These are phyloP conservation scores for Macaranga tanarius DNA, from an alignment of 441 rosid species.

Conservation along the genomic window DNA sequence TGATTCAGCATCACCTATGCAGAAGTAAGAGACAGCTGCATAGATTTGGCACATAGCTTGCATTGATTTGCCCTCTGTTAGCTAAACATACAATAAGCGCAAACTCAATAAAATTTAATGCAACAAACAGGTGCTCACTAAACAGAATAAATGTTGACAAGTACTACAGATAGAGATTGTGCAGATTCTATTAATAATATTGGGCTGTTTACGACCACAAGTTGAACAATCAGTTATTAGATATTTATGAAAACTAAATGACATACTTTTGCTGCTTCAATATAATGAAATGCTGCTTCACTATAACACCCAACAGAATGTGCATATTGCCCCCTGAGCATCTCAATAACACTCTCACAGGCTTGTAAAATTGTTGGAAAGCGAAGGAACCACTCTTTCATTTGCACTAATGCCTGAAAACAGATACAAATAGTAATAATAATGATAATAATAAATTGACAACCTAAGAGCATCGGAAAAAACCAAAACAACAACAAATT, in stretches of 20 bases:
- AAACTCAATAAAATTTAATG: not conserved
- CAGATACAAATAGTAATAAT: conserved; percentile 8
- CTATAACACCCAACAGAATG: conserved; percentile 90
- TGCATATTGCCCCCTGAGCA: conserved; percentile 99
- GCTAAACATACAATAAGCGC: conserved; percentile 40
- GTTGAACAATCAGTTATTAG: not conserved
- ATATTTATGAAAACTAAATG: conserved; percentile 1
- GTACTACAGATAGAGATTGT: conserved; percentile 7
- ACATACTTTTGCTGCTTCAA: conserved; percentile 83
- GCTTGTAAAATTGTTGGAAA: conserved; percentile 94
- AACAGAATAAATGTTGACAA: conserved; percentile 13
- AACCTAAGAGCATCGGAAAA: conserved; percentile 7
- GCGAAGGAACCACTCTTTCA: conserved; percentile 80
- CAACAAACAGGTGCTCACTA: conserved; percentile 1
- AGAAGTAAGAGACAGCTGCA: conserved; percentile 89
- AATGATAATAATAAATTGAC: no score
- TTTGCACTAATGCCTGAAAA: conserved; percentile 80
- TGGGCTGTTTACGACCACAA: not conserved
- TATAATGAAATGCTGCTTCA: conserved; percentile 92
- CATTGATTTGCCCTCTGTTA: conserved; percentile 81
- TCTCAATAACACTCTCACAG: conserved; percentile 84
- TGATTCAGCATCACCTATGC: conserved; percentile 93
- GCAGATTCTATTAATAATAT: not conserved
- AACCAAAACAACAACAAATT: not conserved
- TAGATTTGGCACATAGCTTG: conserved; percentile 90